Conservation (phyloP, 2,329 filamentous ascomycete genomes). For the Talaromyces albobiverticillius region DNA sequence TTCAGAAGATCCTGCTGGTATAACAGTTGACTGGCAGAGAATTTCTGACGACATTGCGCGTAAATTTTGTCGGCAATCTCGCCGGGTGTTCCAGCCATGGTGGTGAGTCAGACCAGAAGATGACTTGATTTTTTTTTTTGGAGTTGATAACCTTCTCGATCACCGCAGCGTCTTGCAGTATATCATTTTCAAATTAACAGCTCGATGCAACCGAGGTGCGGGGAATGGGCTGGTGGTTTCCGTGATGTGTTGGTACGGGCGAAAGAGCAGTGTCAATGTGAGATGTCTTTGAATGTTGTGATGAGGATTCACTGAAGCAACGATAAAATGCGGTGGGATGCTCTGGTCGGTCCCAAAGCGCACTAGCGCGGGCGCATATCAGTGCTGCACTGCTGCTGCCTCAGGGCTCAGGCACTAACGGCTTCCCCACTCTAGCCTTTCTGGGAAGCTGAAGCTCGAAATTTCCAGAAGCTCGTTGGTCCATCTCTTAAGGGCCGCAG, state of each 20-base stretch:
- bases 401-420: constrained; percentile 24
- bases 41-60: constrained; percentile 40
- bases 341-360: background rate
- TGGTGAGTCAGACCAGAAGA: constrained; percentile 11
- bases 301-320: background rate
- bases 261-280: too few relatives aligned
- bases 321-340: constrained; percentile 8
- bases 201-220: background rate
- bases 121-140: background rate
- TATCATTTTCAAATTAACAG: constrained; percentile 2
- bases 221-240: too few relatives aligned
- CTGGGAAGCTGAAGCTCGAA: constrained; percentile 36
- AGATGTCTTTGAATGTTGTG: too few relatives aligned
- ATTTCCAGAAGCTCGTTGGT: constrained; percentile 43
- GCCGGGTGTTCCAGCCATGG: constrained; percentile 33
- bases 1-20: constrained; percentile 46
- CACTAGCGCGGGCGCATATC: constrained; percentile 4
- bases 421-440: constrained; percentile 18
- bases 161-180: background rate
- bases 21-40: constrained; percentile 42
- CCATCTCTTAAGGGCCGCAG: constrained; percentile 19
- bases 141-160: constrained; percentile 4
- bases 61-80: constrained; percentile 46
- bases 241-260: background rate
- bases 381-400: constrained; percentile 15